Conservation (phyloP, 1,284 basidiomycete genomes). For the Papiliotrema terrestris region DNA sequence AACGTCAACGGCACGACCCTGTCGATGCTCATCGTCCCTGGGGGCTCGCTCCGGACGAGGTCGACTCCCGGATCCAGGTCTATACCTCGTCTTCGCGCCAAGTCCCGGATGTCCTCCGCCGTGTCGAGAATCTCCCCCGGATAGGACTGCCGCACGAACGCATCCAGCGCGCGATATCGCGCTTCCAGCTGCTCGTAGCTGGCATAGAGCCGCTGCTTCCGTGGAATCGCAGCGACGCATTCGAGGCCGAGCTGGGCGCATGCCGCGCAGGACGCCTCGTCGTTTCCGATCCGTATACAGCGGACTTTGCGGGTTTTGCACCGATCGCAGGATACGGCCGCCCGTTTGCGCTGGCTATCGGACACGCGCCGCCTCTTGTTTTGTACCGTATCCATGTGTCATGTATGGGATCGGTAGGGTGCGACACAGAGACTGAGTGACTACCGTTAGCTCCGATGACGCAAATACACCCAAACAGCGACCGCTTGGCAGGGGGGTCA, state of each 20-base stretch:
- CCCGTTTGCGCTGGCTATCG: slow-evolving; percentile 1
- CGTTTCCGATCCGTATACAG: slow-evolving; percentile 4
- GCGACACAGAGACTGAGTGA: no score
- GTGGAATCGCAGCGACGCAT: slow-evolving; percentile 6
- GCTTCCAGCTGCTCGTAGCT: slow-evolving; percentile 6
- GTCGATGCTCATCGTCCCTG: no score
- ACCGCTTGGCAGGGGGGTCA: no score
- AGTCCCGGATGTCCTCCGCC: background rate
- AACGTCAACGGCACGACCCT: no score
- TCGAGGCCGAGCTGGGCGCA: background rate
- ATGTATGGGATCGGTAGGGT: no score
- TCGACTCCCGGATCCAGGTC: background rate
- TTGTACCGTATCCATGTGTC: background rate
- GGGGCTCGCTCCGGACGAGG: no score
- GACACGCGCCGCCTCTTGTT: background rate
- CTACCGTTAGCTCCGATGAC: no score
- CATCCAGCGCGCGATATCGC: slow-evolving; percentile 8
- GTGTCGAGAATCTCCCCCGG: slow-evolving; percentile 3
- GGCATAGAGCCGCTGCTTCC: slow-evolving; percentile 7
- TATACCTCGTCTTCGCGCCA: slow-evolving; percentile 2
- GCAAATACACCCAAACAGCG: no score
- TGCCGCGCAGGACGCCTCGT: slow-evolving; percentile 2
- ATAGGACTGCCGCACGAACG: slow-evolving; percentile 5
- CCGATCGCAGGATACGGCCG: slow-evolving; percentile 2
- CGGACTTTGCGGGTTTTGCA: slow-evolving; percentile 9